A percentile compares a stretch with the other conserved stretches of the same genome.
Conservation (phyloP, 225 moss, liverwort and hornwort species). For the Physcomitrellopsis africana region DNA sequence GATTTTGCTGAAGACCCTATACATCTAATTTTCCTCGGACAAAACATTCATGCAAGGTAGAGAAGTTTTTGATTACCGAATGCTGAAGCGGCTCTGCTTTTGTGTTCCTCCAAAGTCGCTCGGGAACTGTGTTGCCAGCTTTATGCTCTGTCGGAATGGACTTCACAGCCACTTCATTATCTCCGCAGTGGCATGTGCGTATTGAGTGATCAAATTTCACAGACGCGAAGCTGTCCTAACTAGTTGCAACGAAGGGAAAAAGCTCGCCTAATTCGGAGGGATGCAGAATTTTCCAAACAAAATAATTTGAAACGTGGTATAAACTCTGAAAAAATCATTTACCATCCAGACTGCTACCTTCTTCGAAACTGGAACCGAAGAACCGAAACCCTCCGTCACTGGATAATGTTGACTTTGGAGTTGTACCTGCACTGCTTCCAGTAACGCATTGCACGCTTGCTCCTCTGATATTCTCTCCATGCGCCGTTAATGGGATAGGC, state of each 20-base stretch:
- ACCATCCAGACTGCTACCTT: conserved; percentile 26
- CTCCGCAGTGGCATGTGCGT: too few relatives aligned
- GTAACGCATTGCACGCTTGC: not conserved
- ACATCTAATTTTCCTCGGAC: not conserved
- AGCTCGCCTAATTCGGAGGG: too few relatives aligned
- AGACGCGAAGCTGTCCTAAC: too few relatives aligned
- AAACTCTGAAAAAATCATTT: conserved; percentile 10
- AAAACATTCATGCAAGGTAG: not conserved
- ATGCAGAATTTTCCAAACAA: too few relatives aligned
- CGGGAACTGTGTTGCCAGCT: too few relatives aligned
- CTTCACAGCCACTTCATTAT: too few relatives aligned
- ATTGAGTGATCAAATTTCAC: too few relatives aligned
- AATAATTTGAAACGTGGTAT: too few relatives aligned
- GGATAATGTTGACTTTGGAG: conserved; percentile 25
- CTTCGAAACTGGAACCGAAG: conserved; percentile 29
- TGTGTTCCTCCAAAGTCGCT: not conserved
- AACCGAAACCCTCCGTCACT: conserved; percentile 38
- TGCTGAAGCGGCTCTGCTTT: not conserved
- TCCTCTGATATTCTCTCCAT: conserved; percentile 26
- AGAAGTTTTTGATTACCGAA: conserved; percentile 1
- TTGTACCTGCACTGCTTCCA: not conserved
- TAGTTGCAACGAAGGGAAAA: too few relatives aligned
- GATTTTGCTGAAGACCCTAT: too few relatives aligned
- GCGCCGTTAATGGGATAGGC: conserved; percentile 54
- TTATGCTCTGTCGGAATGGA: too few relatives aligned